These are phyloP conservation scores for Apiotrichum montevideense DNA, from an alignment of 1,284 basidiomycete species.

Conservation along the genomic window DNA sequence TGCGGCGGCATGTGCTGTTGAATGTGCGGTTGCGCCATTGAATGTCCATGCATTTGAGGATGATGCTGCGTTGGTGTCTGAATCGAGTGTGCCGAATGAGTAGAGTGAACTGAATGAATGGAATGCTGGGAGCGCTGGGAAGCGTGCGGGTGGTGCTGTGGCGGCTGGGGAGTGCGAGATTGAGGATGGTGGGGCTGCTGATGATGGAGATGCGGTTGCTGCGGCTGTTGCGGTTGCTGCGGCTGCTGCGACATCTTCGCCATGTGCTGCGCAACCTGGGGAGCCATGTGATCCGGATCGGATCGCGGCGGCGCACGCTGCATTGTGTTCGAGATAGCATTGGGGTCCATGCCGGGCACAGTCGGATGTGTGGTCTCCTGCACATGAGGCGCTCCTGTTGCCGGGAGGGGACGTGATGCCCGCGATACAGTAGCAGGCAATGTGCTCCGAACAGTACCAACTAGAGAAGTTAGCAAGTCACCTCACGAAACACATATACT, in stretches of 20 bases:
- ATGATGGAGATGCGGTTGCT: too few relatives aligned
- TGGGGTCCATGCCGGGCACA: neutral
- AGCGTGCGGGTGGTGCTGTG: neutral
- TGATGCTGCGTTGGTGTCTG: constrained; percentile 20
- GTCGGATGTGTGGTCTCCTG: neutral
- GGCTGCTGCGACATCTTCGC: constrained; percentile 1
- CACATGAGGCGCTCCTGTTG: constrained; percentile 3
- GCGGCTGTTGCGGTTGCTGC: too few relatives aligned
- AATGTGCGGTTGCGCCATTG: constrained; percentile 52
- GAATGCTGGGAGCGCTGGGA: constrained; percentile 29
- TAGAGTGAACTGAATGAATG: constrained; percentile 18
- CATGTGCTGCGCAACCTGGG: constrained; percentile 13
- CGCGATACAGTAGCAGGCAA: constrained; percentile 32
- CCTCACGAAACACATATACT: constrained; percentile 14
- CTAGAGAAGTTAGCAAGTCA: constrained; percentile 17
- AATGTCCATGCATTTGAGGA: constrained; percentile 51
- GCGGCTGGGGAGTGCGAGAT: neutral
- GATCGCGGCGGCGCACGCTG: constrained; percentile 16
- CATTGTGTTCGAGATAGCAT: constrained; percentile 23
- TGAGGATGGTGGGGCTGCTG: neutral
- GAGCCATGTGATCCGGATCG: constrained; percentile 10
- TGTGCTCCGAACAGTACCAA: constrained; percentile 42
- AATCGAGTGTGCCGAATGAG: neutral
- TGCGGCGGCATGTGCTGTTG: constrained; percentile 48
- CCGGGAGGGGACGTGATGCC: constrained; percentile 12